phyloP scores from a whole-genome alignment of 352 stramenopile species.

The Pythium folliculosum region DNA sequence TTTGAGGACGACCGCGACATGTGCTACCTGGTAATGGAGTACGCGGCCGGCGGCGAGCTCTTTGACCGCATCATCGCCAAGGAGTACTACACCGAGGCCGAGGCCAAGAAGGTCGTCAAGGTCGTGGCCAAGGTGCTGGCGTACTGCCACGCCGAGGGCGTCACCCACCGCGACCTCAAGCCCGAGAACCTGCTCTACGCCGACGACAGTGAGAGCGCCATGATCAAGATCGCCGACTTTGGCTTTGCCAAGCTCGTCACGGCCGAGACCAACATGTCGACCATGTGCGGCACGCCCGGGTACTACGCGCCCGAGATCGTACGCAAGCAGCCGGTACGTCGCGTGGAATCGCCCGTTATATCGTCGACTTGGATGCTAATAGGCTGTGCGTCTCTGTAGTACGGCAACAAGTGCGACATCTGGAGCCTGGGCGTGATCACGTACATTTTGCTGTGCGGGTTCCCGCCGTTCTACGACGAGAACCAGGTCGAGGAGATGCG shows the following conservation, averaged over 20 bases:
- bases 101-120: constrained; percentile 86
- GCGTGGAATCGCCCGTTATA: not conserved
- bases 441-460: constrained; percentile 96
- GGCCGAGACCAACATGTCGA: constrained; percentile 81
- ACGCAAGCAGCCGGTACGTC: constrained; percentile 76
- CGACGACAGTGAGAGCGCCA: constrained; percentile 74
- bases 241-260: constrained; percentile 85
- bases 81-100: constrained; percentile 89
- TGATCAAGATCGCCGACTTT: constrained; percentile 96
- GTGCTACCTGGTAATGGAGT: constrained; percentile 91
- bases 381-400: constrained; percentile 37
- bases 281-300: constrained; percentile 92
- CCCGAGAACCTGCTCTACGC: constrained; percentile 90
- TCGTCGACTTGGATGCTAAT: not conserved
- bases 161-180: constrained; percentile 92
- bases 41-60: constrained; percentile 86
- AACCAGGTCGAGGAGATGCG: constrained; percentile 85
- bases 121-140: constrained; percentile 82
- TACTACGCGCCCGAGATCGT: constrained; percentile 98
- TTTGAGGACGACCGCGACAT: constrained; percentile 73
- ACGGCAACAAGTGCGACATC: constrained; percentile 96
- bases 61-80: constrained; percentile 94
- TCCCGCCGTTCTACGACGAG: constrained; percentile 97
- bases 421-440: constrained; percentile 92
- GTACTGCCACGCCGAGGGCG: constrained; percentile 85